phyloP scores from a whole-genome alignment of 768 basidiomycete species.

The Lyophyllum shimeji region DNA sequence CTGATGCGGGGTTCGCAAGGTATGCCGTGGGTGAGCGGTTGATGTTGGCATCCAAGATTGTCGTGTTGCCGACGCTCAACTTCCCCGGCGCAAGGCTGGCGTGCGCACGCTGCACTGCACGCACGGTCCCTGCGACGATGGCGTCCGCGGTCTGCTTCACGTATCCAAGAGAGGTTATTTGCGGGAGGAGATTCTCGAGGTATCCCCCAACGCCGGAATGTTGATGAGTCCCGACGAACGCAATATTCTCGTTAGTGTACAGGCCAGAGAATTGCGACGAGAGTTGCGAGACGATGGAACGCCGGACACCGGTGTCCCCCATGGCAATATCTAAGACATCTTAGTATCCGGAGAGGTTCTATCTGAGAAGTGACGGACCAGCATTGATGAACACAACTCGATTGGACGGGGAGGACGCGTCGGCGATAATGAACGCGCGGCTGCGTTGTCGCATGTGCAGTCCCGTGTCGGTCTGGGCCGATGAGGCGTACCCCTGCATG shows the following conservation, averaged over 20 bases:
- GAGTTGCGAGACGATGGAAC: constrained; percentile 61
- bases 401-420: constrained; percentile 51
- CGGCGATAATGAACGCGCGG: constrained; percentile 75
- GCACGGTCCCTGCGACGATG: constrained; percentile 68
- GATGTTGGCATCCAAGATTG: constrained; percentile 64
- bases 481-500: constrained; percentile 62
- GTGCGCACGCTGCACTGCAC: constrained; percentile 69
- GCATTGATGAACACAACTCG: constrained; percentile 76
- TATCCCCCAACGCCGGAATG: constrained; percentile 82
- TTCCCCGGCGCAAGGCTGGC: constrained; percentile 56
- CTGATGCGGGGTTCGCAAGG: constrained; percentile 68
- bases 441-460: constrained; percentile 79
- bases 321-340: constrained; percentile 61
- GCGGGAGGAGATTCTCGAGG: constrained; percentile 75
- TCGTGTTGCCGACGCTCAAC: constrained; percentile 67
- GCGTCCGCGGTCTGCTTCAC: constrained; percentile 71
- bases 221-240: constrained; percentile 73
- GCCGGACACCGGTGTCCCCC: constrained; percentile 77
- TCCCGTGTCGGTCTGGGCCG: constrained; percentile 68
- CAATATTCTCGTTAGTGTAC: constrained; percentile 71
- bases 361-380: constrained; percentile 35
- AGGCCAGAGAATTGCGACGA: constrained; percentile 57
- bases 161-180: constrained; percentile 73
- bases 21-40: constrained; percentile 80
- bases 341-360: background rate